Conservation (phyloP, 1,284 basidiomycete genomes). For the Ustilago loliicola region DNA sequence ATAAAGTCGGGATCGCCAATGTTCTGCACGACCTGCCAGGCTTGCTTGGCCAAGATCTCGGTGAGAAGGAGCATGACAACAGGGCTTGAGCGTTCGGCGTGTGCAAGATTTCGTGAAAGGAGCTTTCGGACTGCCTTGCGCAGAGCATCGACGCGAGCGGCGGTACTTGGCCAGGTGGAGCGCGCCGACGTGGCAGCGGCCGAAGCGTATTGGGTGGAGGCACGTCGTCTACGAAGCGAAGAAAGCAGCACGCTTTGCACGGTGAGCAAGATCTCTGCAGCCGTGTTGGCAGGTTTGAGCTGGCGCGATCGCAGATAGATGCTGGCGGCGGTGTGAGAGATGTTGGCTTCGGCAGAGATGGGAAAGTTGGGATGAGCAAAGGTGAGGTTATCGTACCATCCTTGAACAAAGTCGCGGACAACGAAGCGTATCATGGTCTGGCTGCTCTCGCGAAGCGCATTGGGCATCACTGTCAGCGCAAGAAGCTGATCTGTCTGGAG, state of each 20-base stretch:
- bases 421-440: constrained; percentile 50
- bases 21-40: constrained; percentile 60
- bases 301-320: constrained; percentile 46
- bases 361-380: constrained; percentile 61
- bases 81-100: constrained; percentile 47
- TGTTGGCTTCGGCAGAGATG: constrained; percentile 50
- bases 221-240: constrained; percentile 46
- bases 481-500: constrained; percentile 27
- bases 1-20: constrained; percentile 64
- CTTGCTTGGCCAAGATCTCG: constrained; percentile 60
- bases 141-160: constrained; percentile 54
- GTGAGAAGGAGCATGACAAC: constrained; percentile 55
- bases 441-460: constrained; percentile 41
- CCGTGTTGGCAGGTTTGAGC: constrained; percentile 51
- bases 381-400: constrained; percentile 61
- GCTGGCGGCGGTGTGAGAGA: constrained; percentile 55
- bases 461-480: constrained; percentile 43
- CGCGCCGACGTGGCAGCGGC: constrained; percentile 20
- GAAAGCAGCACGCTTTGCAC: constrained; percentile 58
- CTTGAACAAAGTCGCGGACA: constrained; percentile 60
- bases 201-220: constrained; percentile 12
- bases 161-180: constrained; percentile 51
- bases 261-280: constrained; percentile 60
- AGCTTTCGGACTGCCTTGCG: constrained; percentile 56
- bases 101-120: constrained; percentile 51